Evolutionary conservation across 441 rosid species (phyloP), one percentile per base, ranked within the genome.

Genomic region (Eruca vesicaria): DNA sequence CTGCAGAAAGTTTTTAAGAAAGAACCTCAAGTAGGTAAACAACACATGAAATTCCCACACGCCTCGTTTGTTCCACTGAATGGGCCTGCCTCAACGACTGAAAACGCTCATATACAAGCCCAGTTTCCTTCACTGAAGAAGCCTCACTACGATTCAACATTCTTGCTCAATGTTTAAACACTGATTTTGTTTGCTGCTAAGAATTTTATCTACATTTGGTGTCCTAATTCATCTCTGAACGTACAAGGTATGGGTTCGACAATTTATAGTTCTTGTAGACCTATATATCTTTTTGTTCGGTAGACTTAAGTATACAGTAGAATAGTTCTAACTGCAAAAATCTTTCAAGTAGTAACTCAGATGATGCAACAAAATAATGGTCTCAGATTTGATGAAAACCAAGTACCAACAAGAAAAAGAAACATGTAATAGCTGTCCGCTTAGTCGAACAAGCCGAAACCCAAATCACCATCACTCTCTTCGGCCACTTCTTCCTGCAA

Each of bases 391-490:
- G 58, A 29, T 29, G 32, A 66, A 66, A n/a, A 1, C 14, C 7
- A 14, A 55, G 63, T 29, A 69, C 3, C 31, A 55, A 26, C 10
- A 76, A 48, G 63, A 1, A 6, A 28, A 18, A 3, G 9, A 35
- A 45, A 8, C 16, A 23, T 4, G 15, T 23, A 11, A 56, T 21
- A n/a, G 11, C 9, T 23, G 63, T 1, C 2, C 32, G 5, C 7
- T 45, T 70, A 70, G 29, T 92, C 94, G 19, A 92, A 90, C 83
- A 92, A 82, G 73, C 94, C 81, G 82, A 92, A 92, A 31, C 97
- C 94, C 89, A 89, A 79, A 75, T 92, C 98, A 0, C 83, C 98
- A 19, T 92, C 98, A 48, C 96, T 92, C 78, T 90, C 96, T 72
- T 92, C 96, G 36, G 86, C 73, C 3, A 94, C 89, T 50, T 89